Evolutionary conservation across 2,329 filamentous ascomycete species (phyloP).

Genomic region (Sarocladium strictum): DNA sequence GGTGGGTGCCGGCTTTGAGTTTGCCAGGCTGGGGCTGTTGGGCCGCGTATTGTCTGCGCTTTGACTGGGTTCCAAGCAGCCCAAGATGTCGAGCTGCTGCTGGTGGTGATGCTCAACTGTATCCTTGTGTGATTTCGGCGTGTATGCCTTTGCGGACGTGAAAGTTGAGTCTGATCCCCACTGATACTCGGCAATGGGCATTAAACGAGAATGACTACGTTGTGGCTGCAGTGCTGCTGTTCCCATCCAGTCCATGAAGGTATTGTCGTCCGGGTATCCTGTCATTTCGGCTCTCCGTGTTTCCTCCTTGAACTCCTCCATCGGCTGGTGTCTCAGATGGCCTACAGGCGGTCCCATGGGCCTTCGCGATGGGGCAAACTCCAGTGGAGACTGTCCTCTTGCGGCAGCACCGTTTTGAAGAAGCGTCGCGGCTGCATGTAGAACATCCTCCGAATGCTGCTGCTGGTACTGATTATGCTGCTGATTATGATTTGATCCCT

Average conservation of each 20-base stretch:
- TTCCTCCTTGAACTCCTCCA: constrained; percentile 37
- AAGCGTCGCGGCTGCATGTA: constrained; percentile 48
- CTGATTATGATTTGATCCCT: constrained; percentile 9
- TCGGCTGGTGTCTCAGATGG: constrained; percentile 35
- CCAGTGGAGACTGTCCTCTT: constrained; percentile 18
- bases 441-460: constrained; percentile 44
- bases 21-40: constrained; percentile 41
- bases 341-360: constrained; percentile 29
- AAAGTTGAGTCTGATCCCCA: constrained; percentile 69
- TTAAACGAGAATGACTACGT: constrained; percentile 23
- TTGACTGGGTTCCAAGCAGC: constrained; percentile 49
- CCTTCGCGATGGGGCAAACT: constrained; percentile 20
- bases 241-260: constrained; percentile 37
- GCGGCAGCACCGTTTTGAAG: constrained; percentile 34
- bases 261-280: constrained; percentile 26
- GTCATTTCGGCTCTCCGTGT: constrained; percentile 24
- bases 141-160: constrained; percentile 49
- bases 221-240: constrained; percentile 21
- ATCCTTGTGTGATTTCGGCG: constrained; percentile 49
- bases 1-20: background rate
- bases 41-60: constrained; percentile 56
- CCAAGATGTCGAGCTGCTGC: constrained; percentile 48
- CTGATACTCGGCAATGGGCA: constrained; percentile 42
- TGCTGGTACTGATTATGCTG: constrained; percentile 19
- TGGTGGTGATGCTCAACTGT: constrained; percentile 51